These are phyloP conservation scores for Vitis amurensis DNA, from an alignment of 164 flowering plant species.

Conservation along the genomic window DNA sequence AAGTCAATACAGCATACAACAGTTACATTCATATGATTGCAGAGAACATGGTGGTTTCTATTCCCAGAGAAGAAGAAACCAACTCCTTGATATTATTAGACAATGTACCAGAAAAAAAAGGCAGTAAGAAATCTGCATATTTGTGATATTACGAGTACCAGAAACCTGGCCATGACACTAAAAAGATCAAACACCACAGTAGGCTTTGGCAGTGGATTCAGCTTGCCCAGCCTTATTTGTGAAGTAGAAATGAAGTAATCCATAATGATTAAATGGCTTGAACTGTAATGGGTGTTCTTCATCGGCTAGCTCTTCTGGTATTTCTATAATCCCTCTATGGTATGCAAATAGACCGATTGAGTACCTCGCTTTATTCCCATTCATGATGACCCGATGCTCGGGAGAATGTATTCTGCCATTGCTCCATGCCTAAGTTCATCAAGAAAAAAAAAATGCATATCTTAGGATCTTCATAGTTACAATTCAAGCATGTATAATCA, in stretches of 20 bases:
- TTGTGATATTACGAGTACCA: not conserved
- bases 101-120: not conserved
- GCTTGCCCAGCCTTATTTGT: constrained; percentile 1
- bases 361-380: constrained; percentile 9
- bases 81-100: not conserved
- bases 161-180: not conserved
- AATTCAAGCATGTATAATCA: not conserved
- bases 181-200: constrained; percentile 18
- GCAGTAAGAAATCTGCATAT: not conserved
- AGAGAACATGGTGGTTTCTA: not conserved
- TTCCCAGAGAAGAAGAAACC: not conserved
- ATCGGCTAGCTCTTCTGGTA: constrained; percentile 21
- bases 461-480: not conserved
- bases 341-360: constrained; percentile 13
- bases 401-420: constrained; percentile 20
- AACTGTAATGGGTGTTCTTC: constrained; percentile 19
- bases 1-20: not conserved
- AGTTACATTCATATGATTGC: not conserved
- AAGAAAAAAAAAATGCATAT: not conserved
- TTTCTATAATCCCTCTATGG: constrained; percentile 3
- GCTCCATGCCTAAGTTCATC: constrained; percentile 25
- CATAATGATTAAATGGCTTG: constrained; percentile 17
- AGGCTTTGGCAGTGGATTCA: constrained; percentile 6
- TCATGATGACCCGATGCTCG: constrained; percentile 15
- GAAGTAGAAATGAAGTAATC: constrained; percentile 8